Evolutionary conservation across 495 filamentous ascomycete species (phyloP).

Genomic region (Stereocaulon alpinum): DNA sequence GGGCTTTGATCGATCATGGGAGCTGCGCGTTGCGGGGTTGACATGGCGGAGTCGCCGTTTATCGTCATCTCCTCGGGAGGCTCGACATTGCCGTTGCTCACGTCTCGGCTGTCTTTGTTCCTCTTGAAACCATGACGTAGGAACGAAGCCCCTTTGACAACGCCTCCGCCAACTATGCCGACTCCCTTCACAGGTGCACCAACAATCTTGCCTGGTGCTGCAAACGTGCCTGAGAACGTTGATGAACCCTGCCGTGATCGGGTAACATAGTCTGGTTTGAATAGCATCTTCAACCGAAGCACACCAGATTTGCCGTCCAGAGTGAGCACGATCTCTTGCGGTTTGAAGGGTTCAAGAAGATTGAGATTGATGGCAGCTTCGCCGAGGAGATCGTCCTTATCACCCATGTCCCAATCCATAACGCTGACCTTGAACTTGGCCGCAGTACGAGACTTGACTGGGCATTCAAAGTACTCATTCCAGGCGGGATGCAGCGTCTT

Average conservation of each 20-base stretch:
- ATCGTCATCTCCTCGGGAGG: slow-evolving; percentile 27
- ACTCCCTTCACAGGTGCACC: slow-evolving; percentile 90
- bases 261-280: slow-evolving; percentile 86
- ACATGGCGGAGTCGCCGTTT: slow-evolving; percentile 21
- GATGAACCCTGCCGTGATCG: slow-evolving; percentile 81
- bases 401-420: slow-evolving; percentile 92
- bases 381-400: slow-evolving; percentile 81
- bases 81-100: slow-evolving; percentile 31
- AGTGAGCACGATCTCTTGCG: slow-evolving; percentile 57
- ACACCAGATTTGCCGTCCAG: slow-evolving; percentile 85
- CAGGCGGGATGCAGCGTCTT: slow-evolving; percentile 90
- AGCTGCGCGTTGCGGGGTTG: slow-evolving; percentile 14
- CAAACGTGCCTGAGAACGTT: slow-evolving; percentile 89
- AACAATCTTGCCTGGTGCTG: slow-evolving; percentile 81
- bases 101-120: slow-evolving; percentile 49
- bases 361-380: slow-evolving; percentile 67
- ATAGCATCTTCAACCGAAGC: slow-evolving; percentile 75
- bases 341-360: slow-evolving; percentile 72
- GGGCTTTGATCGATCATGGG: slow-evolving; percentile 25
- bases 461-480: slow-evolving; percentile 89
- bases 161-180: slow-evolving; percentile 61
- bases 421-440: slow-evolving; percentile 78
- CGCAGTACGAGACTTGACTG: slow-evolving; percentile 69
- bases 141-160: slow-evolving; percentile 82
- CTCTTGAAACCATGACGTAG: slow-evolving; percentile 67